These are phyloP conservation scores for Thermomyces lanuginosus DNA, from an alignment of 2,329 filamentous ascomycete genomes.

Conservation along the genomic window DNA sequence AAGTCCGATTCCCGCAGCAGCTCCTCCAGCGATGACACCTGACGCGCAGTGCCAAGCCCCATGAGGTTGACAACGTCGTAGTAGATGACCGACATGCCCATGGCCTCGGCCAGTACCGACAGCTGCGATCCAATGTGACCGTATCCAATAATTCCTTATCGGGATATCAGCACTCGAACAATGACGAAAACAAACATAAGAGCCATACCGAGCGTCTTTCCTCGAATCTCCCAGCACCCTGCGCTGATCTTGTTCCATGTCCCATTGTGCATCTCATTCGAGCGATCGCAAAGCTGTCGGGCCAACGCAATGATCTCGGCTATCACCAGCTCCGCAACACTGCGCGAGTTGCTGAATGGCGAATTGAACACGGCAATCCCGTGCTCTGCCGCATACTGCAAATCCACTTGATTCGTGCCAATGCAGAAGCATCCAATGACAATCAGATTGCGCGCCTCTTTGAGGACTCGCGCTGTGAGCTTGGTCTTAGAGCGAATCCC, in stretches of 20 bases:
- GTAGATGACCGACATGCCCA: conserved; percentile 97
- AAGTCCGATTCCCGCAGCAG: conserved; percentile 75
- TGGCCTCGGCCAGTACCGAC: conserved; percentile 85
- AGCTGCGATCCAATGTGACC: conserved; percentile 94
- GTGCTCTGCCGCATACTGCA: conserved; percentile 29
- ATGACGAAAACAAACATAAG: conserved; percentile 1
- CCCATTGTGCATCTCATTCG: conserved; percentile 81
- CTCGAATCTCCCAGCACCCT: conserved; percentile 95
- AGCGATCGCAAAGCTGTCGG: conserved; percentile 82
- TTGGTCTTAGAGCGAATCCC: conserved; percentile 97
- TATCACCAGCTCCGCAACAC: conserved; percentile 91
- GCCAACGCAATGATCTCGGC: conserved; percentile 83
- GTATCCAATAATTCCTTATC: conserved; percentile 80
- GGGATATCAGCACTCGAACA: conserved; percentile 1
- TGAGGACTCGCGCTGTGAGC: conserved; percentile 68
- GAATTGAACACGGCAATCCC: conserved; percentile 97
- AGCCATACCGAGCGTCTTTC: conserved; percentile 70
- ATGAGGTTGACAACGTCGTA: conserved; percentile 91
- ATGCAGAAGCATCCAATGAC: conserved; percentile 98
- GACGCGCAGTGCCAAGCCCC: conserved; percentile 74
- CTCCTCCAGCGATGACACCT: conserved; percentile 60
- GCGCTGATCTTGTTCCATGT: conserved; percentile 96
- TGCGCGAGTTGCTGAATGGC: conserved; percentile 93
- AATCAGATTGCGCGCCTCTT: conserved; percentile 81
- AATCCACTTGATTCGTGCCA: conserved; percentile 52